Conservation (phyloP, 1,139 yeast genomes). For the Scheffersomyces insectosa region DNA sequence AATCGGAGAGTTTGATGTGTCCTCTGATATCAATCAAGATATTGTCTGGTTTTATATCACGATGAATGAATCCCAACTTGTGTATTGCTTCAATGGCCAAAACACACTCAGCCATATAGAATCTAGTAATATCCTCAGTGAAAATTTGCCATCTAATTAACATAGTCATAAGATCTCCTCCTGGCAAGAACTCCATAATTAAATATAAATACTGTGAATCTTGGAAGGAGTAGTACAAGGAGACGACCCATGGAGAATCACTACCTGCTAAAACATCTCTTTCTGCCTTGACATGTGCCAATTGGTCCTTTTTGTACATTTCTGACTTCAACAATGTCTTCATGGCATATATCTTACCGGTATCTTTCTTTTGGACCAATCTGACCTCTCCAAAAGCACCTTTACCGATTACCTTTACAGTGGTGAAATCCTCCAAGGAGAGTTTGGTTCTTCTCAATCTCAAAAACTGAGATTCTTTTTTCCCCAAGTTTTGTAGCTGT, state of each 20-base stretch:
- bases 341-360: slow-evolving; percentile 86
- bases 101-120: slow-evolving; percentile 86
- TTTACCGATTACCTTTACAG: slow-evolving; percentile 82
- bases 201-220: slow-evolving; percentile 73
- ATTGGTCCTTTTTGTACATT: slow-evolving; percentile 81
- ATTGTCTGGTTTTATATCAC: slow-evolving; percentile 80
- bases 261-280: slow-evolving; percentile 84
- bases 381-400: slow-evolving; percentile 89
- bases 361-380: slow-evolving; percentile 77
- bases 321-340: slow-evolving; percentile 75
- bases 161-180: slow-evolving; percentile 89
- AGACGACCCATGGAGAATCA: slow-evolving; percentile 87
- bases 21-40: slow-evolving; percentile 79
- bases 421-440: slow-evolving; percentile 70
- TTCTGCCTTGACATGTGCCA: slow-evolving; percentile 84
- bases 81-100: slow-evolving; percentile 83
- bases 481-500: slow-evolving; percentile 69
- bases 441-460: slow-evolving; percentile 74
- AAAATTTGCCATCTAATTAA: slow-evolving; percentile 83
- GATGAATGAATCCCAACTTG: slow-evolving; percentile 75
- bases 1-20: slow-evolving; percentile 75
- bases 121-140: slow-evolving; percentile 81
- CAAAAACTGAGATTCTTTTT: slow-evolving; percentile 75
- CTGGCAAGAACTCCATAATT: slow-evolving; percentile 84
- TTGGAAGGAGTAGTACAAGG: slow-evolving; percentile 77